These are phyloP conservation scores for Geotrichum aggregatum DNA, from an alignment of 1,139 yeast species.

Conservation along the genomic window DNA sequence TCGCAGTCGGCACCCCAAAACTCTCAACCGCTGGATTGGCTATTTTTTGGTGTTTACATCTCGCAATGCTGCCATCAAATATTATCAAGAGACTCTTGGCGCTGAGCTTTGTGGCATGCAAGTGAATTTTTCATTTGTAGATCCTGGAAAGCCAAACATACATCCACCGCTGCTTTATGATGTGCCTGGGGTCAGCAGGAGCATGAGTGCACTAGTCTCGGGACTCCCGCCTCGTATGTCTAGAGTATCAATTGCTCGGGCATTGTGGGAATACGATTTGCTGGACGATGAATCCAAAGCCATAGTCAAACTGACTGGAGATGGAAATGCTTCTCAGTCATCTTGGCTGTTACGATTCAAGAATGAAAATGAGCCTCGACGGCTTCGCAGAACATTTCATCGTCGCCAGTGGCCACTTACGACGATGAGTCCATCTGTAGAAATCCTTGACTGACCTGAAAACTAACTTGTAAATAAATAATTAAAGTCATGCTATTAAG, in stretches of 20 bases:
- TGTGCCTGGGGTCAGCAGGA: slow-evolving; percentile 31
- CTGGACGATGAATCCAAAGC: slow-evolving; percentile 37
- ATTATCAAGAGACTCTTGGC: slow-evolving; percentile 47
- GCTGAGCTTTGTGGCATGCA: slow-evolving; percentile 51
- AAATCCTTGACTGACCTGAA: slow-evolving; percentile 38
- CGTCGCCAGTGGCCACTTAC: slow-evolving; percentile 45
- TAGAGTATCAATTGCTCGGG: slow-evolving; percentile 33
- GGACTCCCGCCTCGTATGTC: slow-evolving; percentile 41
- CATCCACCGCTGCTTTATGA: slow-evolving; percentile 31
- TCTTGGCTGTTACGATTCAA: slow-evolving; percentile 50
- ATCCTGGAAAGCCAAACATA: slow-evolving; percentile 30
- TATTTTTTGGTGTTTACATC: slow-evolving; percentile 52
- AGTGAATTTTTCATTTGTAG: slow-evolving; percentile 46
- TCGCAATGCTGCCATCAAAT: slow-evolving; percentile 49
- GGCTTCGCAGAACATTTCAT: slow-evolving; percentile 55
- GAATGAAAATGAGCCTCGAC: slow-evolving; percentile 46
- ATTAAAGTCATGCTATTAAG: background rate
- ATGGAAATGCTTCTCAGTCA: slow-evolving; percentile 35
- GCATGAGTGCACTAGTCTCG: slow-evolving; percentile 38
- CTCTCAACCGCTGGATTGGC: slow-evolving; percentile 45
- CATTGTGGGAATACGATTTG: slow-evolving; percentile 45
- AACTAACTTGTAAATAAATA: background rate
- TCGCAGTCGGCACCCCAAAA: slow-evolving; percentile 48
- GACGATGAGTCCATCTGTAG: slow-evolving; percentile 36
- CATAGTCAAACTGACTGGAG: slow-evolving; percentile 34